phyloP scores from a whole-genome alignment of 78 protist species.

The Chrysochromulina parva region DNA sequence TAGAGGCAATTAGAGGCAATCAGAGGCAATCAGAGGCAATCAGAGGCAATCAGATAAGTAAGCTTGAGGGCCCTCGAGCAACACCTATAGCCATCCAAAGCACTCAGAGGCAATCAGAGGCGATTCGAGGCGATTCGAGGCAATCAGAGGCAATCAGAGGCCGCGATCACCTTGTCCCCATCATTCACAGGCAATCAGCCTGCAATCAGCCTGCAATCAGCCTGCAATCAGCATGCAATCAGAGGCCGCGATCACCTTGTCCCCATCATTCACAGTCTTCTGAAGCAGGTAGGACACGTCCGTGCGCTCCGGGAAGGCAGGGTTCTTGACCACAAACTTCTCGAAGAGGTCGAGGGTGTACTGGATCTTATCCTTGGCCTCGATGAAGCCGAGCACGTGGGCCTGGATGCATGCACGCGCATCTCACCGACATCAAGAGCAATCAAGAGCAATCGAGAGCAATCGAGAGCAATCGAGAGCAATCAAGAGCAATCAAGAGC shows the following conservation, averaged over 20 bases:
- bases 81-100: not conserved
- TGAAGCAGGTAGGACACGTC: constrained; percentile 36
- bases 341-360: constrained; percentile 35
- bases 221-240: too few species aligned
- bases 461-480: too few species aligned
- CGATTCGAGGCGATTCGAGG: too few species aligned
- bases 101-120: not conserved
- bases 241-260: not conserved
- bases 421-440: too few species aligned
- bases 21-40: too few species aligned
- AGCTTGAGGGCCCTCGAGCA: constrained; percentile 44
- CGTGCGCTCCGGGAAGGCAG: constrained; percentile 17
- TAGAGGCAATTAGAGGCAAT: not conserved
- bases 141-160: too few species aligned
- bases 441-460: too few species aligned
- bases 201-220: too few species aligned
- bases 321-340: not conserved
- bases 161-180: not conserved
- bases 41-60: constrained; percentile 6
- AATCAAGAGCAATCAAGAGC: too few species aligned
- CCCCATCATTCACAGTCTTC: not conserved
- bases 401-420: not conserved
- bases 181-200: not conserved
- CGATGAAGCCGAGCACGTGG: constrained; percentile 37
- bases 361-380: constrained; percentile 24